Evolutionary conservation across 2,329 filamentous ascomycete species (phyloP).

Genomic region (Fulvia fulva): DNA sequence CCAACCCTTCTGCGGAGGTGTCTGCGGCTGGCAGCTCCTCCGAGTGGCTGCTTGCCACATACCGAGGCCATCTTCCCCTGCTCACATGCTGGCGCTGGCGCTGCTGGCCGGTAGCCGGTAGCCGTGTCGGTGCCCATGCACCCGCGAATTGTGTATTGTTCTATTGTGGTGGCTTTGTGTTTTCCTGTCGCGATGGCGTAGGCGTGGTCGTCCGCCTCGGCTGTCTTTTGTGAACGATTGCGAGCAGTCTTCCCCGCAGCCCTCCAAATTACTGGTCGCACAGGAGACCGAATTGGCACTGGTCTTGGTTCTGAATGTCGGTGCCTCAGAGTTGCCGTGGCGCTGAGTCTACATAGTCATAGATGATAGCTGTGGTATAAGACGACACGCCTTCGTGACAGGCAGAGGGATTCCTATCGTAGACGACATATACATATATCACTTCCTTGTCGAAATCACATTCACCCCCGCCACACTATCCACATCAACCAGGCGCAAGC

Average conservation of each 20-base stretch:
- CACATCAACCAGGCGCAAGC: slow-evolving; percentile 7
- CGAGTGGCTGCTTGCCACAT: not conserved
- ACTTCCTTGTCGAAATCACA: not conserved
- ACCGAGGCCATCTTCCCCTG: not conserved
- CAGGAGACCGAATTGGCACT: not conserved
- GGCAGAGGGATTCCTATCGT: not conserved
- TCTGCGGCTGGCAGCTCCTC: not conserved
- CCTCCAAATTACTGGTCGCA: not conserved
- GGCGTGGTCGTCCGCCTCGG: not conserved
- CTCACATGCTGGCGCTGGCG: not conserved
- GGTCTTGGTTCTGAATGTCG: not conserved
- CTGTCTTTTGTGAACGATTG: not conserved
- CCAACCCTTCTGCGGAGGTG: not conserved
- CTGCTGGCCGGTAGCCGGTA: not conserved
- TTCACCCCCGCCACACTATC: not conserved
- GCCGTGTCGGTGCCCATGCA: no score
- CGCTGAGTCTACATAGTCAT: not conserved
- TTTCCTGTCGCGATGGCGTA: not conserved
- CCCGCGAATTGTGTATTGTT: not conserved
- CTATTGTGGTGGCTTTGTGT: not conserved
- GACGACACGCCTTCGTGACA: not conserved
- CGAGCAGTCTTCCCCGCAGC: not conserved
- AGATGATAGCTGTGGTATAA: not conserved
- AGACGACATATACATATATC: not conserved
- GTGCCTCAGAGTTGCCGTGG: not conserved